Evolutionary conservation across 495 filamentous ascomycete species (phyloP).

Genomic region (Aspergillus mulundensis): DNA sequence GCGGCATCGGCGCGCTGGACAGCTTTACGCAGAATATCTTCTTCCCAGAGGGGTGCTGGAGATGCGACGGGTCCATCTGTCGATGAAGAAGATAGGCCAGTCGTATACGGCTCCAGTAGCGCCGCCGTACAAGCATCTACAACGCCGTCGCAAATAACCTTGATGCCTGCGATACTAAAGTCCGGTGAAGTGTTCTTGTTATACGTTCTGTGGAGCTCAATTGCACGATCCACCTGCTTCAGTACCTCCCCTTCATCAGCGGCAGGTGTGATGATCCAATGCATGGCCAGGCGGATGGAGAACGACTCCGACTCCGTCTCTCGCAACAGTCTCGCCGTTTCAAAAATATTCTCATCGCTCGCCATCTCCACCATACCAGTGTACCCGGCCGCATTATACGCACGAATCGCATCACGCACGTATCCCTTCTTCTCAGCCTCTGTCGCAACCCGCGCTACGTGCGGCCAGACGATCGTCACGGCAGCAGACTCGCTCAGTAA

Average conservation of each 20-base stretch:
- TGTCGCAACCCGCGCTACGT: slow-evolving; percentile 46
- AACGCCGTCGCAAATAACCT: slow-evolving; percentile 65
- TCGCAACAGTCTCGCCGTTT: slow-evolving; percentile 39
- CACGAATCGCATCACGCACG: slow-evolving; percentile 35
- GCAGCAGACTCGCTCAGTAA: slow-evolving; percentile 55
- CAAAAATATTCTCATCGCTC: slow-evolving; percentile 58
- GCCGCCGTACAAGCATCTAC: slow-evolving; percentile 65
- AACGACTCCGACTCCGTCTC: slow-evolving; percentile 22
- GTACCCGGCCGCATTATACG: slow-evolving; percentile 51
- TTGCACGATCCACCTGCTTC: slow-evolving; percentile 55
- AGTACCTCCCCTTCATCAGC: slow-evolving; percentile 40
- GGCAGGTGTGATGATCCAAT: slow-evolving; percentile 55
- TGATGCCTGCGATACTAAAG: slow-evolving; percentile 60
- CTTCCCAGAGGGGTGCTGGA: slow-evolving; percentile 46
- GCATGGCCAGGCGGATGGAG: slow-evolving; percentile 52
- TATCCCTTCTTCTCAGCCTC: slow-evolving; percentile 43
- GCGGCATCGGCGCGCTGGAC: slow-evolving; percentile 47
- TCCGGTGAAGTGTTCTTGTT: slow-evolving; percentile 46
- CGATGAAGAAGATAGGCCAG: neutral
- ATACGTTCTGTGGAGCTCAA: slow-evolving; percentile 46
- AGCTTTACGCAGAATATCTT: slow-evolving; percentile 44
- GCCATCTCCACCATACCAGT: slow-evolving; percentile 62
- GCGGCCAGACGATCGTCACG: slow-evolving; percentile 57
- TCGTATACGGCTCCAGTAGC: slow-evolving; percentile 54
- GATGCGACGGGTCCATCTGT: slow-evolving; percentile 19